Percentiles rank a stretch among this genome's conserved stretches.
Evolutionary conservation across 306 rosid genomes (phyloP).

Genomic region (Vigna trinervia): DNA sequence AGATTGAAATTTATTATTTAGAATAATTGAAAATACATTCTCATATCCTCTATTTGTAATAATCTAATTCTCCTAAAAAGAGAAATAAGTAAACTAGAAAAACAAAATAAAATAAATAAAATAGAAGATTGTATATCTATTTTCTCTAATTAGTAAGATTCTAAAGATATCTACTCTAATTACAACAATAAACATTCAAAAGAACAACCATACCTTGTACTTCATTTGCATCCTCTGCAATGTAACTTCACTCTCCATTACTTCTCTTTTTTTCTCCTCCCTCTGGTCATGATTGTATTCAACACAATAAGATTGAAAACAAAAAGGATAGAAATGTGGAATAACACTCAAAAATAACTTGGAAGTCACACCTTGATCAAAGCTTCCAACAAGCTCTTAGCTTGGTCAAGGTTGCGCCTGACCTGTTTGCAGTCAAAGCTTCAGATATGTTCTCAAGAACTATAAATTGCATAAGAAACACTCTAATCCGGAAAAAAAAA

Average conservation of each 20-base stretch:
- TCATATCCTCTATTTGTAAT: too few relatives aligned
- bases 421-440: slow-evolving; percentile 61
- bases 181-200: slow-evolving; percentile 18
- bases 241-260: slow-evolving; percentile 91
- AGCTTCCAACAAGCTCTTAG: slow-evolving; percentile 88
- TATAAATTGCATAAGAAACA: slow-evolving; percentile 14
- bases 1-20: too few relatives aligned
- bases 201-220: slow-evolving; percentile 72
- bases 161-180: too few relatives aligned
- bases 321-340: slow-evolving; percentile 24
- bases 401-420: slow-evolving; percentile 98
- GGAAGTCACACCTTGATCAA: slow-evolving; percentile 75
- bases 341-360: slow-evolving; percentile 28
- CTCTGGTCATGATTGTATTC: slow-evolving; percentile 64
- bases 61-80: too few relatives aligned
- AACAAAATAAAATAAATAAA: too few relatives aligned
- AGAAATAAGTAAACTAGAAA: too few relatives aligned
- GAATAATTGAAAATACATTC: too few relatives aligned
- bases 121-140: too few relatives aligned
- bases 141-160: too few relatives aligned
- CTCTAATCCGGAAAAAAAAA: slow-evolving; percentile 17
- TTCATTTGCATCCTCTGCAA: slow-evolving; percentile 93
- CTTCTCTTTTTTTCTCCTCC: slow-evolving; percentile 89
- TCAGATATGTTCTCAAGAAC: slow-evolving; percentile 18
- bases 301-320: slow-evolving; percentile 37